A percentile compares a stretch with the other conserved stretches of the same genome.
Evolutionary conservation across 2,329 filamentous ascomycete species (phyloP).

Genomic region (Hypoxylon sp.): DNA sequence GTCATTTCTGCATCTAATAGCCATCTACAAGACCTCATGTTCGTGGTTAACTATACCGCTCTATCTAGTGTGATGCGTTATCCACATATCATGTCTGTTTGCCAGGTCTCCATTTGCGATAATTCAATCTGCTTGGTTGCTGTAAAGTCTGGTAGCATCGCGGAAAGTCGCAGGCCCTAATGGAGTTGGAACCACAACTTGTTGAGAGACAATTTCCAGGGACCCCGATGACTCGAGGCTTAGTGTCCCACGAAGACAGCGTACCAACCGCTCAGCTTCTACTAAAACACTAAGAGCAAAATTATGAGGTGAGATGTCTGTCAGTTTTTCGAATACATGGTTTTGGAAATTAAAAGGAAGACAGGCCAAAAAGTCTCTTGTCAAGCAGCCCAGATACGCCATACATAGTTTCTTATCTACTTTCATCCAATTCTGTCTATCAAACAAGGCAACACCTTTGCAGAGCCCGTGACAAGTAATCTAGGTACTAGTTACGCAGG

Average conservation of each 20-base stretch:
- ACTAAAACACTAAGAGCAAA: constrained; percentile 4
- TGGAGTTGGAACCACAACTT: constrained; percentile 54
- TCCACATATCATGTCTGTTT: constrained; percentile 55
- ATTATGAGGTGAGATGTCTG: constrained; percentile 18
- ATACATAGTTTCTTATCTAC: constrained; percentile 30
- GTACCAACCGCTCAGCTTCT: constrained; percentile 37
- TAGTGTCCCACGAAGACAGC: constrained; percentile 47
- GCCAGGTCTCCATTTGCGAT: constrained; percentile 50
- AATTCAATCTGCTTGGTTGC: constrained; percentile 50
- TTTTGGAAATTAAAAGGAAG: constrained; percentile 11
- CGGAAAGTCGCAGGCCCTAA: constrained; percentile 59
- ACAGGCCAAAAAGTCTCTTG: constrained; percentile 7
- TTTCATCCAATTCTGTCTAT: constrained; percentile 30
- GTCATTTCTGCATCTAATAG: constrained; percentile 31
- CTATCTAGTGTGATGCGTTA: constrained; percentile 42
- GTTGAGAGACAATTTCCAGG: constrained; percentile 54
- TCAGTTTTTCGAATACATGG: constrained; percentile 3
- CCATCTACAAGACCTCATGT: constrained; percentile 29
- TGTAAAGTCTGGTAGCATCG: constrained; percentile 45
- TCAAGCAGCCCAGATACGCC: constrained; percentile 36
- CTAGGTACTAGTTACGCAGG: constrained; percentile 20
- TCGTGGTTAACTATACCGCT: constrained; percentile 37
- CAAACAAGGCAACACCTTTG: constrained; percentile 29
- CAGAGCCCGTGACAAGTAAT: constrained; percentile 31
- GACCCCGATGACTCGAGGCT: constrained; percentile 59